Conservation (phyloP, 202 grass and related monocot species). For the Schoenoplectus triqueter region DNA sequence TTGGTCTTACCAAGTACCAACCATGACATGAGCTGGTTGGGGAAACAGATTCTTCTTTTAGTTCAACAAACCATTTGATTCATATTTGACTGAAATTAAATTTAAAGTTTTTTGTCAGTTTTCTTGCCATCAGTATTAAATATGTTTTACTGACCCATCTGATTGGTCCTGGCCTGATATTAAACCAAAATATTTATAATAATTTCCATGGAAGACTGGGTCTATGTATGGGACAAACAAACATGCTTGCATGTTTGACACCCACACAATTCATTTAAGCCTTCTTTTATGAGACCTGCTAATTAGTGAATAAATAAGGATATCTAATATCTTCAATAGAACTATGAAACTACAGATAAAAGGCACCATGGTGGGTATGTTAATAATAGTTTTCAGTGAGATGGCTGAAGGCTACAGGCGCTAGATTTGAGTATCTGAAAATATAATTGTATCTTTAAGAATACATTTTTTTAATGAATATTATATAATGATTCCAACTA, state of each 20-base stretch:
- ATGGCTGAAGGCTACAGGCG: background rate
- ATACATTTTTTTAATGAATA: background rate
- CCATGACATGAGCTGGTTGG: background rate
- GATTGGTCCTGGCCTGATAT: background rate
- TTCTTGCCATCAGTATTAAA: background rate
- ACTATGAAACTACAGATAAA: background rate
- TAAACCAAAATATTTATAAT: background rate
- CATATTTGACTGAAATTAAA: conserved; percentile 29
- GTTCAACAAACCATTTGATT: conserved; percentile 5
- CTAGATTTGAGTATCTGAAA: background rate
- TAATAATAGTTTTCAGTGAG: background rate
- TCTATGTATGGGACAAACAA: background rate
- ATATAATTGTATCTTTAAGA: conserved; percentile 16
- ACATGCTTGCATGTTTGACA: background rate
- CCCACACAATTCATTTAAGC: background rate
- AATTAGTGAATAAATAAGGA: background rate
- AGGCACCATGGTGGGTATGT: background rate
- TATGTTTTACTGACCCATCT: background rate
- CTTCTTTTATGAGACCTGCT: background rate
- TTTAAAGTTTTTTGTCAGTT: background rate
- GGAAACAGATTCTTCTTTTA: conserved; percentile 1
- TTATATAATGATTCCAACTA: background rate
- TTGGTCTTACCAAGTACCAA: conserved; percentile 34
- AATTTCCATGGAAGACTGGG: conserved; percentile 7
- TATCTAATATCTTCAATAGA: conserved; percentile 9